Conservation (phyloP, 1,139 yeast species). For the Lodderomyces pseudojiufengensis region DNA sequence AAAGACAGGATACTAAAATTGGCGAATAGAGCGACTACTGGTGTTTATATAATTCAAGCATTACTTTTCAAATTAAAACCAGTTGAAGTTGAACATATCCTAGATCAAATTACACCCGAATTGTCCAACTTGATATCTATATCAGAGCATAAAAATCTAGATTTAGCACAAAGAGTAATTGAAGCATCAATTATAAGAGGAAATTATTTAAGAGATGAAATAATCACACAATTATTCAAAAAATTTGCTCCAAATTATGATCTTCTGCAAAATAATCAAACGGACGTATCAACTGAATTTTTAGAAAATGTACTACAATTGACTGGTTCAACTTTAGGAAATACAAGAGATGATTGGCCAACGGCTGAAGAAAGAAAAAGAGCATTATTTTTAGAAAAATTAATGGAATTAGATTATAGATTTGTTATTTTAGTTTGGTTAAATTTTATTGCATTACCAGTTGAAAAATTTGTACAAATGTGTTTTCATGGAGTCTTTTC, state of each 20-base stretch:
- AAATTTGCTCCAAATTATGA: conserved; percentile 55
- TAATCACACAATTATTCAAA: conserved; percentile 55
- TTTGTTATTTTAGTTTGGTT: conserved; percentile 59
- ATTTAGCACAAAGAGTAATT: conserved; percentile 63
- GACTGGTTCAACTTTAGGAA: conserved; percentile 70
- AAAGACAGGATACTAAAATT: conserved; percentile 66
- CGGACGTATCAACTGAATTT: conserved; percentile 43
- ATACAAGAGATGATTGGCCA: conserved; percentile 86
- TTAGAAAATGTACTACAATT: conserved; percentile 63
- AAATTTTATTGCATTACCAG: conserved; percentile 57
- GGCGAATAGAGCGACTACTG: conserved; percentile 76
- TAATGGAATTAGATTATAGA: conserved; percentile 61
- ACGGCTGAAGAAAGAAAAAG: conserved; percentile 86
- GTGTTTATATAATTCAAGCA: conserved; percentile 77
- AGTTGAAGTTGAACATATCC: conserved; percentile 55
- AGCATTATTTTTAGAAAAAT: conserved; percentile 66
- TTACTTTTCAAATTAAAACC: conserved; percentile 58
- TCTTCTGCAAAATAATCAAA: conserved; percentile 28
- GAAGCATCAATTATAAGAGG: conserved; percentile 62
- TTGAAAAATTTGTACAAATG: conserved; percentile 61
- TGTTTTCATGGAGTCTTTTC: conserved; percentile 87
- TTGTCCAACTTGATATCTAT: conserved; percentile 56
- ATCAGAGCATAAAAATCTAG: conserved; percentile 54
- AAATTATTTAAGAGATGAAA: conserved; percentile 62
- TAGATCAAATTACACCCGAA: conserved; percentile 69